phyloP scores from a whole-genome alignment of 768 basidiomycete genomes.

The Calvatia gigantea region DNA sequence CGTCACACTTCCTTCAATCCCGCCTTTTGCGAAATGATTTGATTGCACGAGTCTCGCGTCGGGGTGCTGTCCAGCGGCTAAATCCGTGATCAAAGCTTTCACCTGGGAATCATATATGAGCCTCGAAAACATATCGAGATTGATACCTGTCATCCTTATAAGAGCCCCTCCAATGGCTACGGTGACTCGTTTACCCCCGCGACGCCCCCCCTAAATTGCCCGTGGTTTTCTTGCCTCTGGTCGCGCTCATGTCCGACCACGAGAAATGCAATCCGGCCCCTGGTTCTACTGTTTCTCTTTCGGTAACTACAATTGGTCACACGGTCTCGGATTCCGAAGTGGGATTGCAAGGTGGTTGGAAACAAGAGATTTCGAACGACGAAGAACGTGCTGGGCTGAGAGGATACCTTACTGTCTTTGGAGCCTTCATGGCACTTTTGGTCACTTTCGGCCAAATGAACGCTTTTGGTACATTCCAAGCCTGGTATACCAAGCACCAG shows the following conservation, averaged over 20 bases:
- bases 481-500: constrained; percentile 64
- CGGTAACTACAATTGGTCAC: neutral
- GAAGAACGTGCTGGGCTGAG: constrained; percentile 17
- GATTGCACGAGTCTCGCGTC: constrained; percentile 6
- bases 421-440: constrained; percentile 64
- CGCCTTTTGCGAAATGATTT: neutral
- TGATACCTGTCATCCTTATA: constrained; percentile 9
- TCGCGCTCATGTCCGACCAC: constrained; percentile 6
- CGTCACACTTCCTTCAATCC: neutral
- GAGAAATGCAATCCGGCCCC: constrained; percentile 1
- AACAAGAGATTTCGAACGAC: constrained; percentile 17
- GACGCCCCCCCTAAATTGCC: neutral
- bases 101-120: neutral
- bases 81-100: constrained; percentile 9
- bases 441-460: constrained; percentile 71
- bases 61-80: neutral
- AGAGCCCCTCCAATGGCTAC: neutral
- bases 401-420: constrained; percentile 51
- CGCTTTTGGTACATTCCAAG: constrained; percentile 69
- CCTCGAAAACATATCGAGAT: constrained; percentile 5
- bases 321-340: neutral
- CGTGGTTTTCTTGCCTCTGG: neutral
- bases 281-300: neutral
- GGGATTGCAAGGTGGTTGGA: neutral
- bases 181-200: neutral